These are phyloP conservation scores for Euphorbia tirucalli DNA, from an alignment of 345 rosid genomes.

Conservation along the genomic window DNA sequence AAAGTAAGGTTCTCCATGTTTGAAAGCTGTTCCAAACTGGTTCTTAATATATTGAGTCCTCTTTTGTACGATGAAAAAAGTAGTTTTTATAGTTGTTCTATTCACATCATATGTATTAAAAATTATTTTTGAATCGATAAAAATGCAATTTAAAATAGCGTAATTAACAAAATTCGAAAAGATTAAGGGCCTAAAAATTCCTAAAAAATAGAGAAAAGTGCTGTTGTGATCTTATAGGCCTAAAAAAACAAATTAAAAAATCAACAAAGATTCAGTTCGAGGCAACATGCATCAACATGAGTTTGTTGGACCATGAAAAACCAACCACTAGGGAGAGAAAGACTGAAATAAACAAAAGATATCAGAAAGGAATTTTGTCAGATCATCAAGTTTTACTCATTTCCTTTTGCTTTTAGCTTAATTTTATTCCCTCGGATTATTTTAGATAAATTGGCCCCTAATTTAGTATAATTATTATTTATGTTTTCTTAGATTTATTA, in stretches of 20 bases:
- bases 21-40: no score
- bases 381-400: background rate
- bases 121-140: no score
- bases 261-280: conserved; percentile 36
- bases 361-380: conserved; percentile 20
- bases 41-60: no score
- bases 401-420: background rate
- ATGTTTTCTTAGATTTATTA: no score
- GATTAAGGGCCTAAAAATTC: background rate
- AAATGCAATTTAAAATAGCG: no score
- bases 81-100: no score
- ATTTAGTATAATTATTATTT: no score
- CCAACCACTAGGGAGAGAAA: conserved; percentile 20
- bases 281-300: conserved; percentile 43
- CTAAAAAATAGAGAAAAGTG: conserved; percentile 14
- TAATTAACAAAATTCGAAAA: no score
- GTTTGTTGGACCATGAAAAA: conserved; percentile 32
- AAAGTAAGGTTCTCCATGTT: no score
- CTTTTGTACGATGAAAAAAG: no score
- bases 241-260: background rate
- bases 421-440: background rate
- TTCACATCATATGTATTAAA: no score
- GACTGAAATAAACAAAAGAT: background rate
- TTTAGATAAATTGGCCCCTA: no score
- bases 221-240: conserved; percentile 27